These are phyloP conservation scores for Akanthomyces uredinophilus DNA, from an alignment of 2,329 filamentous ascomycete genomes.

Conservation along the genomic window DNA sequence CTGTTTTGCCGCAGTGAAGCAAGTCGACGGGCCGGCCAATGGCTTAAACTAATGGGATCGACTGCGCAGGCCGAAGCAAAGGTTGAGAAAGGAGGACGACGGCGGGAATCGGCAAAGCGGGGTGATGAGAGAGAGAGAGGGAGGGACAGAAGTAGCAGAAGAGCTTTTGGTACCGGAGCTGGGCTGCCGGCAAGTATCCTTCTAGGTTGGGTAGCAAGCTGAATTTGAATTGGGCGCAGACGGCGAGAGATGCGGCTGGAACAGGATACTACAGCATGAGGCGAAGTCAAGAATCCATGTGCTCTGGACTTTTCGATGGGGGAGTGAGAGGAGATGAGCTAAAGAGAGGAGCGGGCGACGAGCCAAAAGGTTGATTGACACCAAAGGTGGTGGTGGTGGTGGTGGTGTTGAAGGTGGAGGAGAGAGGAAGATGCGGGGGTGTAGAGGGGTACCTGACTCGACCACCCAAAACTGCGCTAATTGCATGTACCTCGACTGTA, in stretches of 20 bases:
- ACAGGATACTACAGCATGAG: not conserved
- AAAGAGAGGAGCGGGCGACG: not conserved
- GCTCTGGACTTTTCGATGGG: not conserved
- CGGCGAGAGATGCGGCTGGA: not conserved
- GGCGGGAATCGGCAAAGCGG: conserved; percentile 9
- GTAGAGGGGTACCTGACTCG: not conserved
- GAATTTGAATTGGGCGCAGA: conserved; percentile 1
- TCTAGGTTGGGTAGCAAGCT: not conserved
- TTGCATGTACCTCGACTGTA: not conserved
- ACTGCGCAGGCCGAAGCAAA: conserved; percentile 2
- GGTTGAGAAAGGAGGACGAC: conserved; percentile 14
- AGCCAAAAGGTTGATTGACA: conserved; percentile 1
- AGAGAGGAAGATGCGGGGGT: conserved; percentile 9
- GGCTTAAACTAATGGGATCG: conserved; percentile 7
- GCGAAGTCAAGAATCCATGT: not conserved
- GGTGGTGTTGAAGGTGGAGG: conserved; percentile 2
- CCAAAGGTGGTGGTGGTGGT: not conserved
- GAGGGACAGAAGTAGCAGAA: not conserved
- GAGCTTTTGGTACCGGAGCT: conserved; percentile 1
- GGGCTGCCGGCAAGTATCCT: not conserved
- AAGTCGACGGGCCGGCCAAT: conserved; percentile 9
- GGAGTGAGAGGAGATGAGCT: not conserved
- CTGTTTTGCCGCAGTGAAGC: not conserved
- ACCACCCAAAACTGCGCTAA: not conserved
- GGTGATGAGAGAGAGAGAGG: not conserved